These are phyloP conservation scores for Triangularia setosa DNA, from an alignment of 2,329 filamentous ascomycete species.

Conservation along the genomic window DNA sequence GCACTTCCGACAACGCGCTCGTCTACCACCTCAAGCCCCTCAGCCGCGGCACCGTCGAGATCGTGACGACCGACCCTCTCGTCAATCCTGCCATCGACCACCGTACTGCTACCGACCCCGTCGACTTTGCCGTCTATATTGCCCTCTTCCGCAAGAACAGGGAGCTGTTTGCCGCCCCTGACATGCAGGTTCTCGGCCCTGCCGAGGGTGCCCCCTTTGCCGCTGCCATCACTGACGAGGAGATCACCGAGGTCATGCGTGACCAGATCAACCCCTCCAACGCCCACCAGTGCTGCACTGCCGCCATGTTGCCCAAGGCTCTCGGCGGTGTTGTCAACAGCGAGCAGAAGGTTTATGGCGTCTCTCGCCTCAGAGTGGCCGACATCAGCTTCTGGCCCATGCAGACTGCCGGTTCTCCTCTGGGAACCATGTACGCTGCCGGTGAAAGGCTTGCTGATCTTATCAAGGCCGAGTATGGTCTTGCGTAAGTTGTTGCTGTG, in stretches of 20 bases:
- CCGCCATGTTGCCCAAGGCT: conserved; percentile 19
- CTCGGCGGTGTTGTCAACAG: conserved; percentile 18
- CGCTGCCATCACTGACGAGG: conserved; percentile 25
- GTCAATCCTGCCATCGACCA: conserved; percentile 36
- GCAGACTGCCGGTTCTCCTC: conserved; percentile 22
- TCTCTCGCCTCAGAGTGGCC: conserved; percentile 18
- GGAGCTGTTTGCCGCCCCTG: conserved; percentile 30
- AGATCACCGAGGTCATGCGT: conserved; percentile 26
- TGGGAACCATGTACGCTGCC: conserved; percentile 24
- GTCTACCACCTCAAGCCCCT: conserved; percentile 38
- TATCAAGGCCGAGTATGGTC: conserved; percentile 20
- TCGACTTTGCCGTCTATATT: conserved; percentile 34
- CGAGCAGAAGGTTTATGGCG: conserved; percentile 21
- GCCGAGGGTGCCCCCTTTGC: conserved; percentile 30
- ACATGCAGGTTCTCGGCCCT: conserved; percentile 30
- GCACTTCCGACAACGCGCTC: conserved; percentile 26
- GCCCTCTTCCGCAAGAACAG: conserved; percentile 35
- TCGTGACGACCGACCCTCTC: conserved; percentile 34
- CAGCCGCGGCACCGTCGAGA: conserved; percentile 37
- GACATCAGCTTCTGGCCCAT: conserved; percentile 25
- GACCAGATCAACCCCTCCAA: conserved; percentile 24
- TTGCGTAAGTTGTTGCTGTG: background rate
- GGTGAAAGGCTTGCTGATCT: conserved; percentile 26
- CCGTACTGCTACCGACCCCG: conserved; percentile 36
- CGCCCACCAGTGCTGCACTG: conserved; percentile 30